Base-by-base conservation (phyloP, 2,329 filamentous ascomycete species). In the Truncatella angustata region DNA sequence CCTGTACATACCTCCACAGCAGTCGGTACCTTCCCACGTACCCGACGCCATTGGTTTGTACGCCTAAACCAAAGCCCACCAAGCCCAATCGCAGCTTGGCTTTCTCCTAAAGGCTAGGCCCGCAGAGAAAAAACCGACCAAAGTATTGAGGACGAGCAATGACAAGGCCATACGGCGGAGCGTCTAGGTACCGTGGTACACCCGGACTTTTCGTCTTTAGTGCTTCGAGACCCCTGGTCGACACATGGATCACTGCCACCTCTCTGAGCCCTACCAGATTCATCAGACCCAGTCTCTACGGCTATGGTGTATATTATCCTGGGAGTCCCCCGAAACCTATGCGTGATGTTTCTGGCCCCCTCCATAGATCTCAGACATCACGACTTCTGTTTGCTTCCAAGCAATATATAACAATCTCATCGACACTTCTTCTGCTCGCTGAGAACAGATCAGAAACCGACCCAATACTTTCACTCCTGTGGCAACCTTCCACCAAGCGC, bases 251-350 rank as follows among this genome's bases (percentile, higher is more conserved):
- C 26, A 52, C 53, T 37, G 53, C 52, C 49, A 37, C 52, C 37
- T 43, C 49, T 24, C 34, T 26, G 43, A 32, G 49, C 37, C 49
- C 26, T 49, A 52, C 44, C 20, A 23, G 43, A 47, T 47, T 39
- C 26, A 42, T 24, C 43, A 54, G 53, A 52, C 49, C 45, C 53
- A 52, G 40, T 28, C 40, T 28, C 24, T 10, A 10, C 40, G 43
- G 43, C 49, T 49, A 49, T 49, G 44, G 36, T 30, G 39, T 63
- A 61, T 62, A 63, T 60, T 52, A 56, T 58, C 50, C 53, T 55
- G 44, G 52, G 53, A 53, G 54, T 57, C 61, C 61, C 60, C 55
- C 42, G 24, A 60, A 54, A 39, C 56, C 58, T 58, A 56, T 55
- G 18, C 54, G 50, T 21, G 36, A 16, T 23, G 37, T 57, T 54